Evolutionary conservation across 805 yeast genomes (phyloP), one percentile per base, ranked within the genome.

Genomic region (Saccharomycopsis vini): DNA sequence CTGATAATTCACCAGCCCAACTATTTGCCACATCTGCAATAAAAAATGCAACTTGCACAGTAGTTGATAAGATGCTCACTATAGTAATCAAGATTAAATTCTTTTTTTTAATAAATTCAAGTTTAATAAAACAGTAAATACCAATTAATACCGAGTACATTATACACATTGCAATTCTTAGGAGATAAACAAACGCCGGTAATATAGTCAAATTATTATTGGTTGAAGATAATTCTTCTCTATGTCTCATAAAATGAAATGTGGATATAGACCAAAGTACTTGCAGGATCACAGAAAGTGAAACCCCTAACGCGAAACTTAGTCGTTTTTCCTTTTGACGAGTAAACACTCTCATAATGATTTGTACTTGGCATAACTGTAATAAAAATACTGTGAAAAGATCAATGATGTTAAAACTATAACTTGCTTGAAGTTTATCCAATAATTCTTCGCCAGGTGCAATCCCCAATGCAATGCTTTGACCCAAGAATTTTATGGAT

Each of bases 1-100:
- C 90, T 18, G 87, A 77, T 41, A 83, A 64, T 50, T 79, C 82
- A 45, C 73, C 73, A n/a, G 79, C 77, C 83, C 88, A 85, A 4
- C 79, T 68, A 57, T 77, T 78, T 0, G 89, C 71, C 3, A 85
- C 75, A 62, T 84, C 95, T 4, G 87, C 81, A 39, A 85, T 68
- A 56, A 83, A 85, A 50, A 84, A 75, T 0, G 79, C 81, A 31
- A 81, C 75, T 6, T 85, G 80, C 7, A 78, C 56, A 50, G 77
- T 70, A 1, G 79, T 71, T 10, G 77, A 69, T 1, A 81, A 48
- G 5, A 75, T 56, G 3, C 84, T 74, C 20, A 80, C 57, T 0
- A 74, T 16, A 0, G 87, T 71, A n/a, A 84, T 58, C 1, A 79
- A 60, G 54, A 80, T 62, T 44, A 81, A 69, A 18, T 59, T 60